phyloP scores from a whole-genome alignment of 1,284 basidiomycete genomes.

The Anthracocystis walkeri region DNA sequence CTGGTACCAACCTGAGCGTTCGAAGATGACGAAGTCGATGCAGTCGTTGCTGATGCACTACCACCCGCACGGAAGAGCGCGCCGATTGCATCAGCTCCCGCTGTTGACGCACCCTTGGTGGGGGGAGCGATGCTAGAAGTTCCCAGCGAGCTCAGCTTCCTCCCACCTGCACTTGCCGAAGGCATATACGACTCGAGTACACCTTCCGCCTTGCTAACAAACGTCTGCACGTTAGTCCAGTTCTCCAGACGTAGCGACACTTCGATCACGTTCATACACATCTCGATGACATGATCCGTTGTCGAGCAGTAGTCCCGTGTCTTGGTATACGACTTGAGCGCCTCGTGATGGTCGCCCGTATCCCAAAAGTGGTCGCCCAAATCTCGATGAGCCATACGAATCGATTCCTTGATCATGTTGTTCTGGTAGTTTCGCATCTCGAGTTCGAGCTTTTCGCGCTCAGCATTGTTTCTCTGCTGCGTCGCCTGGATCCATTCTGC shows the following conservation, averaged over 20 bases:
- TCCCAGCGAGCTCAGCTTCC: conserved; percentile 41
- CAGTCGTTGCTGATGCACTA: conserved; percentile 24
- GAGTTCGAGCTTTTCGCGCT: conserved; percentile 81
- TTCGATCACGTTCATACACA: conserved; percentile 70
- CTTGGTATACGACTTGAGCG: conserved; percentile 83
- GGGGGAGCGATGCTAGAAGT: conserved; percentile 38
- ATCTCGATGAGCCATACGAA: conserved; percentile 87
- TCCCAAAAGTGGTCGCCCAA: conserved; percentile 80
- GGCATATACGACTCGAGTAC: conserved; percentile 78
- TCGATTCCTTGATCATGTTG: conserved; percentile 94
- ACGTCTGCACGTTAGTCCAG: conserved; percentile 83
- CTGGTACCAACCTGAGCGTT: conserved; percentile 20
- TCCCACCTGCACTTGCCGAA: conserved; percentile 70
- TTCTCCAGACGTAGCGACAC: conserved; percentile 85
- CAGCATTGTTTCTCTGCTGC: conserved; percentile 75
- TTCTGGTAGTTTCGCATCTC: conserved; percentile 89
- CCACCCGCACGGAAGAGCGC: conserved; percentile 67
- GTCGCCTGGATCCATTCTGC: conserved; percentile 78
- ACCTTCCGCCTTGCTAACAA: conserved; percentile 89
- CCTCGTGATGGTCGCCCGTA: conserved; percentile 77
- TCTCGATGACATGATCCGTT: conserved; percentile 84
- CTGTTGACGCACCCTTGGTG: conserved; percentile 43
- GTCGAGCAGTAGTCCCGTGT: conserved; percentile 87
- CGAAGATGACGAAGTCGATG: conserved; percentile 1
- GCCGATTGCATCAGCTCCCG: conserved; percentile 63